Evolutionary conservation across 2,329 filamentous ascomycete genomes (phyloP), one percentile per base, ranked within the genome.

Genomic region (Xylariales sp.): DNA sequence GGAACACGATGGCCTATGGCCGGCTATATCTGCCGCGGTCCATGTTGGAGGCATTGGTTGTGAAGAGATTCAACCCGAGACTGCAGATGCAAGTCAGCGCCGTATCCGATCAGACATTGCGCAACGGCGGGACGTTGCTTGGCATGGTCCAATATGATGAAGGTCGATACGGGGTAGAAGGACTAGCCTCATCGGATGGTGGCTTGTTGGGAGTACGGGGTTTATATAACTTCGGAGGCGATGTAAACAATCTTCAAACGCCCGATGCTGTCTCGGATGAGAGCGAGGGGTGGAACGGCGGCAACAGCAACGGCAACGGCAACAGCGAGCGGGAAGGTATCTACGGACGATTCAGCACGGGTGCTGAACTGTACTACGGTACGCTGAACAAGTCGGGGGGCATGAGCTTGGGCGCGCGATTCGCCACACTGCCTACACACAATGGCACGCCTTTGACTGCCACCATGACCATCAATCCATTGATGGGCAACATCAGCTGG

Each of bases 341-440:
- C 41, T 85, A 81, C 66, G 90, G 86, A 7, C 81, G 91, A 15
- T 88, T 97, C 58, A 95, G 88, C 54, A 87, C 88, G 4, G 93
- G 93, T 24, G 91, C 83, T 39, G 93, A 98, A 62, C 72, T 95
- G 24, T 98, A 97, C 67, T 98, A 98, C 67, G 93, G 91, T 16
- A 84, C 90, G 1, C 67, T 96, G 42, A 97, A 96, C 60, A 96
- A 96, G 57, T 88, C 89, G 16, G 88, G 91, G 33, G 93, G 93
- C 32, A 79, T 96, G 57, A 95, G 88, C 46, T 78, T 94, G 7
- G 93, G 90, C 6, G 72, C 89, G 33, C 80, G 93, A 34, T 98
- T 97, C 60, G 88, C 88, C 27, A 97, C 93, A 10, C 67, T 97
- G 15, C 85, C 86, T 38, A 76, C 72, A 40, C 85, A 85, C 56